Evolutionary conservation across 805 yeast species (phyloP).

Genomic region (Schizosaccharomyces japonicus): DNA sequence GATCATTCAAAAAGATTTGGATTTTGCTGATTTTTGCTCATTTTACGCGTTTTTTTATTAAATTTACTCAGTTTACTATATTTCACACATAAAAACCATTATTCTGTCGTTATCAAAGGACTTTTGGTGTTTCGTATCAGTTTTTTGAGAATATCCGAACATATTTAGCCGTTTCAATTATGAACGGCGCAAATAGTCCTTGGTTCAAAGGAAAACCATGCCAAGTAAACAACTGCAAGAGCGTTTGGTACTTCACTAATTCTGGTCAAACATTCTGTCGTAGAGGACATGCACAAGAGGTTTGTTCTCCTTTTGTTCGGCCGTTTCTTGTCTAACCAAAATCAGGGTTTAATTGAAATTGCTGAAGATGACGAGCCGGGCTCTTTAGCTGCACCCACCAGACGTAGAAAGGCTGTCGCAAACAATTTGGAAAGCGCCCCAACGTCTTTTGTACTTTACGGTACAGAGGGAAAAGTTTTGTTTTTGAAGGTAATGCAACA

Average conservation of each 20-base stretch:
- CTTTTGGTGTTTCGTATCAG: too few species aligned
- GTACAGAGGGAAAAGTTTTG: constrained; percentile 23
- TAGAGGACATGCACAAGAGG: constrained; percentile 73
- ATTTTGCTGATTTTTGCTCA: background rate
- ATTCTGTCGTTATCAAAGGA: too few species aligned
- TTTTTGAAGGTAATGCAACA: constrained; percentile 26
- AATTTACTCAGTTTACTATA: too few species aligned
- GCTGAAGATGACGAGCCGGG: constrained; percentile 18
- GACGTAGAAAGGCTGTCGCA: background rate
- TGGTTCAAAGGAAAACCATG: constrained; percentile 49
- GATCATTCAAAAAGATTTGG: background rate
- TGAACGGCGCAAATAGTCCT: too few species aligned
- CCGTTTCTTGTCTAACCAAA: background rate
- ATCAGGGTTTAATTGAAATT: constrained; percentile 21
- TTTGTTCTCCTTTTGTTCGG: constrained; percentile 19
- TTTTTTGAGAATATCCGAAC: too few species aligned
- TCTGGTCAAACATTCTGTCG: constrained; percentile 70
- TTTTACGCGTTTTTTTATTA: too few species aligned
- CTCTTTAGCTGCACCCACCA: constrained; percentile 3
- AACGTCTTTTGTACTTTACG: constrained; percentile 18
- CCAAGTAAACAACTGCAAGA: constrained; percentile 72
- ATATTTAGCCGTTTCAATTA: too few species aligned
- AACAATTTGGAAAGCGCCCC: constrained; percentile 7
- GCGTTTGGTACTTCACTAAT: constrained; percentile 40
- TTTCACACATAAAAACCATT: background rate